These are phyloP conservation scores for Marasmius fiardii DNA, from an alignment of 1,284 basidiomycete genomes.

Conservation along the genomic window DNA sequence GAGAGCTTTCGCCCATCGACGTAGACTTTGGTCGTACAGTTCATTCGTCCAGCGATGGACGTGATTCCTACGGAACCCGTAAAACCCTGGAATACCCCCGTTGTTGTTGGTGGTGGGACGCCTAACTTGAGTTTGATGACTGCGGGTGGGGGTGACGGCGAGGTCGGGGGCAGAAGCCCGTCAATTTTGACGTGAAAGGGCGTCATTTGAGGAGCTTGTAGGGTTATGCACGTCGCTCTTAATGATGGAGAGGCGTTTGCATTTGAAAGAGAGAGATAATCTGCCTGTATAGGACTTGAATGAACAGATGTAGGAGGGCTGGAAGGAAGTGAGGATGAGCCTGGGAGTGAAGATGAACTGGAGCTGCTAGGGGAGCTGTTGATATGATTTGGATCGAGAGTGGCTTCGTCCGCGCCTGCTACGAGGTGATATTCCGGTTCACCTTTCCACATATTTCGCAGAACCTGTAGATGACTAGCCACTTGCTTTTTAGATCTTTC, in stretches of 20 bases:
- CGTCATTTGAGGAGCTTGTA: not conserved
- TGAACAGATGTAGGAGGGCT: not conserved
- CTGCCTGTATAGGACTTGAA: not conserved
- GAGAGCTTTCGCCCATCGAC: slow-evolving; percentile 43
- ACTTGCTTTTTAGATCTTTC: slow-evolving; percentile 78
- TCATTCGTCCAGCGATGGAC: slow-evolving; percentile 43
- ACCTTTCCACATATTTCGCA: slow-evolving; percentile 84
- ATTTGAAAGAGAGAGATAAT: not conserved
- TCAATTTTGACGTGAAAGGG: not conserved
- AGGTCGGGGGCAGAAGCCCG: slow-evolving; percentile 16
- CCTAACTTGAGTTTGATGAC: not conserved
- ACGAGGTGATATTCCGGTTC: slow-evolving; percentile 58
- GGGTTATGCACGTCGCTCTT: not conserved
- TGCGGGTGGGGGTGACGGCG: not conserved
- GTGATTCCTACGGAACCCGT: slow-evolving; percentile 53
- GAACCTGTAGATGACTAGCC: slow-evolving; percentile 78
- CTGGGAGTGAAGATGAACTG: slow-evolving; percentile 41
- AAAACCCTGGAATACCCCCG: slow-evolving; percentile 51
- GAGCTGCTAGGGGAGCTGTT: slow-evolving; percentile 26
- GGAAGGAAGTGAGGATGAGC: slow-evolving; percentile 1
- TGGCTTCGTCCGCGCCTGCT: slow-evolving; percentile 70
- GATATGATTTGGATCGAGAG: slow-evolving; percentile 42
- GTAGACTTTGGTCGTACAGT: slow-evolving; percentile 60
- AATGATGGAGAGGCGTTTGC: not conserved
- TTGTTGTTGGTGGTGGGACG: not conserved